Evolutionary conservation across 805 yeast species (phyloP).

Genomic region (Barnettozyma populi): DNA sequence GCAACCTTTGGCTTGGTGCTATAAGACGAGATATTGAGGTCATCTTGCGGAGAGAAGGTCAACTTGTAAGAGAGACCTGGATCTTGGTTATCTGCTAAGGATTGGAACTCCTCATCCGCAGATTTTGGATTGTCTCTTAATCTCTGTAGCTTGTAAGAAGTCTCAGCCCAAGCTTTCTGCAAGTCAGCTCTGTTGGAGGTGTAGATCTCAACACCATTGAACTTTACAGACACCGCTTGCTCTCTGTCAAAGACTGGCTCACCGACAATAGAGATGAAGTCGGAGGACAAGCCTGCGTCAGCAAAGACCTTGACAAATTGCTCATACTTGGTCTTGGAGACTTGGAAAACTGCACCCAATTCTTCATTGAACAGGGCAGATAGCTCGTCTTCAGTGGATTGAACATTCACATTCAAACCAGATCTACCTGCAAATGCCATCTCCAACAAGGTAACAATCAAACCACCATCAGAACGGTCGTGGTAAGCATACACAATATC

Average conservation of each 20-base stretch:
- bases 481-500: slow-evolving; percentile 78
- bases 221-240: slow-evolving; percentile 43
- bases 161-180: slow-evolving; percentile 81
- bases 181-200: slow-evolving; percentile 58
- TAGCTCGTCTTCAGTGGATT: slow-evolving; percentile 31
- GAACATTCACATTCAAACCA: slow-evolving; percentile 60
- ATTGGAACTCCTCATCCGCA: slow-evolving; percentile 78
- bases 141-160: slow-evolving; percentile 85
- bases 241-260: slow-evolving; percentile 54
- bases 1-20: slow-evolving; percentile 79
- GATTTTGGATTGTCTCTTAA: slow-evolving; percentile 91
- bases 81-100: slow-evolving; percentile 72
- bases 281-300: slow-evolving; percentile 52
- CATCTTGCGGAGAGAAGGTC: slow-evolving; percentile 57
- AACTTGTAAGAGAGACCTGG: slow-evolving; percentile 86
- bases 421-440: slow-evolving; percentile 97
- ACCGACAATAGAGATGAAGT: slow-evolving; percentile 60
- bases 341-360: slow-evolving; percentile 94
- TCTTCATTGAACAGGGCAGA: slow-evolving; percentile 83
- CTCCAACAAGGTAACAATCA: slow-evolving; percentile 76
- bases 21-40: slow-evolving; percentile 34
- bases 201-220: slow-evolving; percentile 43
- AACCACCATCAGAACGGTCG: slow-evolving; percentile 96
- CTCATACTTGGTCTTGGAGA: slow-evolving; percentile 46
- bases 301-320: slow-evolving; percentile 51